These are phyloP conservation scores for Fonsecaea multimorphosa DNA, from an alignment of 2,329 filamentous ascomycete species.

Conservation along the genomic window DNA sequence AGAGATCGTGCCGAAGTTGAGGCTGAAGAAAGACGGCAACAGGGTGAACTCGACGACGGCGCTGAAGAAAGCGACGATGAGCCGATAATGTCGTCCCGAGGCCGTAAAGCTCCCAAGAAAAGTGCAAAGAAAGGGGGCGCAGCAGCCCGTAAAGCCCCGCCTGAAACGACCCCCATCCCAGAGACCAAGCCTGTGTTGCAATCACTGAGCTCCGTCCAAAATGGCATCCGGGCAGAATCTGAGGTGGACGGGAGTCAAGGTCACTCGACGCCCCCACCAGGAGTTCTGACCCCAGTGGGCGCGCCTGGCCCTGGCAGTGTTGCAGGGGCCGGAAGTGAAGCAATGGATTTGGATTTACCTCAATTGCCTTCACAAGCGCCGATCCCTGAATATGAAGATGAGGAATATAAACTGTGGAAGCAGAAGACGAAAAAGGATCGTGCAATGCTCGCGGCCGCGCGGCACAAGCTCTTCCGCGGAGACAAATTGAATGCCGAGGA, in stretches of 20 bases:
- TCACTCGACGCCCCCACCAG: conserved; percentile 77
- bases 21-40: conserved; percentile 79
- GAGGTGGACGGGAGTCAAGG: conserved; percentile 76
- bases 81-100: conserved; percentile 96
- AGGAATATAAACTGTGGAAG: conserved; percentile 97
- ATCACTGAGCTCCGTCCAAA: conserved; percentile 51
- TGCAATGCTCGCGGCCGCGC: conserved; percentile 81
- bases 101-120: conserved; percentile 81
- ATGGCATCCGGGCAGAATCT: conserved; percentile 69
- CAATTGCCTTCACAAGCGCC: conserved; percentile 65
- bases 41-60: conserved; percentile 75
- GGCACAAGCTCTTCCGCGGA: conserved; percentile 83
- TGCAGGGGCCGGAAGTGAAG: conserved; percentile 67
- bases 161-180: conserved; percentile 76
- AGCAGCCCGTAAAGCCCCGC: conserved; percentile 72
- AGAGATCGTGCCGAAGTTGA: conserved; percentile 93
- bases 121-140: conserved; percentile 73
- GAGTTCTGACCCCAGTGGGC: conserved; percentile 74
- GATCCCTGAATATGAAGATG: conserved; percentile 82
- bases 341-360: conserved; percentile 87
- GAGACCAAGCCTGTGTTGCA: conserved; percentile 77
- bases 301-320: conserved; percentile 69
- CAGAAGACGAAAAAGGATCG: conserved; percentile 97
- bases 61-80: conserved; percentile 95
- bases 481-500: conserved; percentile 86